A percentile compares a stretch with the other conserved stretches of the same genome.
phyloP scores from a whole-genome alignment of 257 asterid genomes.

The Ophiorrhiza pumila region DNA sequence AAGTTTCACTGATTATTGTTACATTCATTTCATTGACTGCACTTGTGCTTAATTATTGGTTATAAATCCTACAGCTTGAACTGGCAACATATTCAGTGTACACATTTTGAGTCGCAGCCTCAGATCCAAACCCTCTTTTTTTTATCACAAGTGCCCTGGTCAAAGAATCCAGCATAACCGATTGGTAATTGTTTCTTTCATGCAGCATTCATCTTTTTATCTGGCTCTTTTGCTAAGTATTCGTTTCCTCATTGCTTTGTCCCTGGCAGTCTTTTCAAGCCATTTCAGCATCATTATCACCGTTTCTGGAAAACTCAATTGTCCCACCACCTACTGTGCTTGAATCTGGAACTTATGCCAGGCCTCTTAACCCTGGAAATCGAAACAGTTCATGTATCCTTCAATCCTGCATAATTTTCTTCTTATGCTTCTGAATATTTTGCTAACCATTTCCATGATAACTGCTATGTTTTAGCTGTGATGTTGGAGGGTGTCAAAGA shows the following conservation, averaged over 20 bases:
- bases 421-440: no score
- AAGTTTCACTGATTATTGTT: no score
- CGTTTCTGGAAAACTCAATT: slow-evolving; percentile 12
- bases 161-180: slow-evolving; percentile 25
- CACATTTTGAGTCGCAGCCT: slow-evolving; percentile 57
- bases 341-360: neutral
- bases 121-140: slow-evolving; percentile 46
- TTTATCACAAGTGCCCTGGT: slow-evolving; percentile 59
- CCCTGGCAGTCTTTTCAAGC: slow-evolving; percentile 29
- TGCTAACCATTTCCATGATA: neutral
- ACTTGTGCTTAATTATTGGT: neutral
- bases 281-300: slow-evolving; percentile 12
- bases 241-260: neutral
- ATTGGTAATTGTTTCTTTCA: slow-evolving; percentile 28
- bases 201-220: neutral
- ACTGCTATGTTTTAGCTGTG: slow-evolving; percentile 16
- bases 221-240: neutral
- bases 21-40: no score
- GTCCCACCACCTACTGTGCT: slow-evolving; percentile 16
- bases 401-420: neutral
- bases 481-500: slow-evolving; percentile 25
- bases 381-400: slow-evolving; percentile 27
- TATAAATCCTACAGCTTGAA: slow-evolving; percentile 54
- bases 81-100: slow-evolving; percentile 73
- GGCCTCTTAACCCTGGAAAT: neutral